Percentiles rank a stretch among this genome's conserved stretches.
Conservation (phyloP, 2,329 filamentous ascomycete genomes). For the Sporothrix brunneoviolacea region DNA sequence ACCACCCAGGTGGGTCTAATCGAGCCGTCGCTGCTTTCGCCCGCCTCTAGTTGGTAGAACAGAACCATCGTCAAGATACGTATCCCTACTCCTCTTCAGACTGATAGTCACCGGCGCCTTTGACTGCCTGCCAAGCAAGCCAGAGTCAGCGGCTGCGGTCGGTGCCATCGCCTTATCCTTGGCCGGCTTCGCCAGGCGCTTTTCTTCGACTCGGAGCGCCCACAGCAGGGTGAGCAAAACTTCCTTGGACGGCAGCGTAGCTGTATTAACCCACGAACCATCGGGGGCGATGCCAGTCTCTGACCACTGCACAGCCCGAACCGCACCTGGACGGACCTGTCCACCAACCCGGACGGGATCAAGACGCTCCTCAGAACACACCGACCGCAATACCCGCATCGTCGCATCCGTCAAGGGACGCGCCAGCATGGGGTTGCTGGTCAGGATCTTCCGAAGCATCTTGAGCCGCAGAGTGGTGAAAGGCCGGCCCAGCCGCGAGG, state of each 20-base stretch:
- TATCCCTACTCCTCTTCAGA: background rate
- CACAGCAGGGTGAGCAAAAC: constrained; percentile 42
- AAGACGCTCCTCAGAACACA: constrained; percentile 46
- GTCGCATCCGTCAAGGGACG: constrained; percentile 68
- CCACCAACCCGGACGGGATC: constrained; percentile 38
- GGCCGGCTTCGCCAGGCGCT: constrained; percentile 26
- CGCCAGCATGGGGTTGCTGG: constrained; percentile 68
- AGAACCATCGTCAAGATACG: background rate
- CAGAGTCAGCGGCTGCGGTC: background rate
- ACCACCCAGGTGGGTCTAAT: background rate
- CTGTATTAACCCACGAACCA: constrained; percentile 29
- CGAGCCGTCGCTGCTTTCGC: constrained; percentile 3
- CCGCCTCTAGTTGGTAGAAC: background rate
- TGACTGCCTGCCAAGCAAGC: background rate
- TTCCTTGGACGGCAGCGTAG: constrained; percentile 40
- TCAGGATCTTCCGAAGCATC: constrained; percentile 58
- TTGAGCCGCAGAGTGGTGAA: constrained; percentile 54
- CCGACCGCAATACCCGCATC: constrained; percentile 66
- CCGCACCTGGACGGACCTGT: constrained; percentile 24
- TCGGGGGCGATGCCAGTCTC: constrained; percentile 21
- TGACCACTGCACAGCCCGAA: constrained; percentile 24
- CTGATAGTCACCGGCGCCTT: background rate
- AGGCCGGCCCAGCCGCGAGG: constrained; percentile 45
- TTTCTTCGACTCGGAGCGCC: constrained; percentile 38
- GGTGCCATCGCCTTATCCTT: background rate